phyloP scores from a whole-genome alignment of 129 eudicot genomes.

The Escallonia rubra region DNA sequence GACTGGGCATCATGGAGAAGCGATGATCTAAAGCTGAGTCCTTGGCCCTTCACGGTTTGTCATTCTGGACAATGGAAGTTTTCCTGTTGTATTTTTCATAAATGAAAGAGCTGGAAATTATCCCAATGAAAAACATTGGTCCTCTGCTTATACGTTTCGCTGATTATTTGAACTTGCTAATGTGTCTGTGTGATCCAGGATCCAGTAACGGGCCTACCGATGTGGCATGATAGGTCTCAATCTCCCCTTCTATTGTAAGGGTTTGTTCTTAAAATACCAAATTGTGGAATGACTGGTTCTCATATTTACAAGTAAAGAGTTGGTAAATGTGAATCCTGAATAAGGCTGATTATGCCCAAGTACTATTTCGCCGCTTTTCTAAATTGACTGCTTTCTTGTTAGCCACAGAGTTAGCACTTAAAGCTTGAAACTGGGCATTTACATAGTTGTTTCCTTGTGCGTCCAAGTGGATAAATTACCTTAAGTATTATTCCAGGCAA shows the following conservation, averaged over 20 bases:
- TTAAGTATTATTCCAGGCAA: background rate
- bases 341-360: no score
- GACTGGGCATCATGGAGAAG: conserved; percentile 95
- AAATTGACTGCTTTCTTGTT: background rate
- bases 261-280: conserved; percentile 2
- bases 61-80: conserved; percentile 5
- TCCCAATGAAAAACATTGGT: background rate
- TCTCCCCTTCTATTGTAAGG: conserved; percentile 91
- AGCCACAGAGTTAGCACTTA: background rate
- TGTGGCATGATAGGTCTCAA: conserved; percentile 69
- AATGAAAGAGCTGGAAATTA: background rate
- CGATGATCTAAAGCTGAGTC: conserved; percentile 62
- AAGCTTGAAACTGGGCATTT: conserved; percentile 1
- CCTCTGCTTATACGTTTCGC: background rate
- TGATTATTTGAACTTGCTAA: conserved; percentile 3
- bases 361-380: background rate
- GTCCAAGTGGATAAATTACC: background rate
- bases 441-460: background rate
- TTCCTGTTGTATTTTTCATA: background rate
- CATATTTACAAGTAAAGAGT: no score
- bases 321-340: no score
- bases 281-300: no score
- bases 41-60: conserved; percentile 81
- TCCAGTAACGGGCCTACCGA: conserved; percentile 85
- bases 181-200: conserved; percentile 44